Evolutionary conservation across 352 stramenopile species (phyloP).

Genomic region (Pythium scleroteichum): DNA sequence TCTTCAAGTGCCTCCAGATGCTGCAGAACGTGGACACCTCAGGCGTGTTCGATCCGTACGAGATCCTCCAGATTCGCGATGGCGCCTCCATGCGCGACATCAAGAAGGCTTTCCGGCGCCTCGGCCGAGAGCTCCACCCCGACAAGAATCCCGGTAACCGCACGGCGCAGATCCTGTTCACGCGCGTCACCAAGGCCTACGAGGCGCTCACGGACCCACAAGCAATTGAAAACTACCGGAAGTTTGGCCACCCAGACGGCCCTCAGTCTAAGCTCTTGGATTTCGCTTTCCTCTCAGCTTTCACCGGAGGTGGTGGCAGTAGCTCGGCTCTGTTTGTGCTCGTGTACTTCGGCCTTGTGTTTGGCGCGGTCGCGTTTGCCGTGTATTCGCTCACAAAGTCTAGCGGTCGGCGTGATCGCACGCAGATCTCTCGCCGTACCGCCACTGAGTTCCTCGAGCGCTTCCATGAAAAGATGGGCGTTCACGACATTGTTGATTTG

Average conservation of each 20-base stretch:
- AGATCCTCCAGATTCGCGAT: slow-evolving; percentile 76
- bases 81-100: slow-evolving; percentile 57
- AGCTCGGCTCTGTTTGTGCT: slow-evolving; percentile 64
- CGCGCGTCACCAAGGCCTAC: slow-evolving; percentile 83
- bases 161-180: slow-evolving; percentile 45
- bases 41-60: slow-evolving; percentile 83
- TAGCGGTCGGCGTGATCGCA: slow-evolving; percentile 58
- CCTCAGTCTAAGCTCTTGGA: slow-evolving; percentile 73
- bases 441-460: slow-evolving; percentile 44
- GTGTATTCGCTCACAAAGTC: slow-evolving; percentile 64
- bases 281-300: slow-evolving; percentile 65
- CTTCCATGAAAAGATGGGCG: slow-evolving; percentile 72
- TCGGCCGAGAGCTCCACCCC: slow-evolving; percentile 71
- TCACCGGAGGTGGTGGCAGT: slow-evolving; percentile 38
- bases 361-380: slow-evolving; percentile 58
- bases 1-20: slow-evolving; percentile 54
- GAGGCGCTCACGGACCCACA: slow-evolving; percentile 76
- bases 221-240: slow-evolving; percentile 77
- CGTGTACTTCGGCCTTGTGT: slow-evolving; percentile 67
- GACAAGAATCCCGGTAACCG: slow-evolving; percentile 79
- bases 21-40: slow-evolving; percentile 76
- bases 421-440: slow-evolving; percentile 57
- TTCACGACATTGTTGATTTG: slow-evolving; percentile 80
- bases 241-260: slow-evolving; percentile 81
- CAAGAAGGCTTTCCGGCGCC: slow-evolving; percentile 70